Base-by-base conservation (phyloP, 441 rosid species). In the Mallotus repandus region DNA sequence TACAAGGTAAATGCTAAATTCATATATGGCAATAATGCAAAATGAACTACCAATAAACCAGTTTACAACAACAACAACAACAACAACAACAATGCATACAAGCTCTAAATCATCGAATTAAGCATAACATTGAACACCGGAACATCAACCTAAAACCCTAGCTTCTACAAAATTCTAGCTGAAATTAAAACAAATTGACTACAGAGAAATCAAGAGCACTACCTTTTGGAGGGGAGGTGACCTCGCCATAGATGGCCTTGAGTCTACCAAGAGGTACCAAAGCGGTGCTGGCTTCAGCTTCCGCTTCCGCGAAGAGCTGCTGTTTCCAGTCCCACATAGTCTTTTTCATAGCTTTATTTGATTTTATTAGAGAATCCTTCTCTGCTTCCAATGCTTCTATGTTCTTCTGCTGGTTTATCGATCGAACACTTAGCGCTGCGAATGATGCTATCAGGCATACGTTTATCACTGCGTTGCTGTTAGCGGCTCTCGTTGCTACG, bases 291-390 rank as follows among this genome's bases (percentile, higher is more conserved):
- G 85, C 78, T 14, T 84, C 68, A 45, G 91, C 89, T 79, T 92
- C 97, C 7, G 91, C 90, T 79, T 92, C 96, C 5, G 90, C 87
- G 73, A 48, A 90, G 70, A 89, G 95, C 67, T 87, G 88, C 11
- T 93, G 97, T 77, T 89, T 93, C 97, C 93, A 88, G n/a, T 87
- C 88, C 98, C 95, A 93, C 79, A 89, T 69, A 46, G 83, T 60
- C 73, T 80, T 86, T 77, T 82, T 91, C 82, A 86, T 72, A 63
- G 70, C 82, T 71, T 89, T 93, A 69, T 93, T 91, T 54, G 90
- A 75, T 35, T 86, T 81, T 32, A 66, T 35, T 3, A 93, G 79
- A 0, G 89, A 86, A 1, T 83, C 88, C 74, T 84, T 89, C 80
- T 88, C 82, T 7, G 84, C 81, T 50, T 82, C 84, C 64, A 93